Percentiles rank a stretch among this genome's conserved stretches.
phyloP scores from a whole-genome alignment of 257 asterid genomes.

The Solanum pennellii region DNA sequence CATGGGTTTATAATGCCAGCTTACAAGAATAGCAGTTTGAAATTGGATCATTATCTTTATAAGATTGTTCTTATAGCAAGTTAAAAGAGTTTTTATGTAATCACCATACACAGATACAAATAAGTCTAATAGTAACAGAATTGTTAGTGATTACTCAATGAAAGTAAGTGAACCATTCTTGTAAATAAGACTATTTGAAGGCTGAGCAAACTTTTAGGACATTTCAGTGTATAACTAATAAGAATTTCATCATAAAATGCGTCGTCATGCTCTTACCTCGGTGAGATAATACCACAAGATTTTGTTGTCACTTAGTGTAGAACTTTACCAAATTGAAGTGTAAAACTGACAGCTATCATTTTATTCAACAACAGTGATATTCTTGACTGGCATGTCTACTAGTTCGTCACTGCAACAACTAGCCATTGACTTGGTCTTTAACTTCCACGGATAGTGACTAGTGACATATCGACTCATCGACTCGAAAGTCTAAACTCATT shows the following conservation, averaged over 20 bases:
- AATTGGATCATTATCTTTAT: neutral
- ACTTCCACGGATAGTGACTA: neutral
- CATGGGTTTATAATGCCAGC: neutral
- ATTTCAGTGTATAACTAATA: neutral
- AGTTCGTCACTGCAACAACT: neutral
- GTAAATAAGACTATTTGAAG: neutral
- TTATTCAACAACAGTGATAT: too few relatives aligned
- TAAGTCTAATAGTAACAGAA: neutral
- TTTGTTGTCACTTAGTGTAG: neutral
- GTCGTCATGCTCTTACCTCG: neutral
- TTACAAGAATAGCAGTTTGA: neutral
- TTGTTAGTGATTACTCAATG: neutral
- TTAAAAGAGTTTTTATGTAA: neutral
- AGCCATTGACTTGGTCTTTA: neutral
- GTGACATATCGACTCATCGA: neutral
- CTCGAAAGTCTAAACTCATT: neutral
- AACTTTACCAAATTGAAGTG: neutral
- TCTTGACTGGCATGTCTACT: neutral
- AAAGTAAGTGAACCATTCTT: neutral
- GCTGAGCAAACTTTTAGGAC: neutral
- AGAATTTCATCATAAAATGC: neutral
- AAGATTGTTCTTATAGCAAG: neutral
- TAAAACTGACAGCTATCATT: neutral
- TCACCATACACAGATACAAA: neutral
- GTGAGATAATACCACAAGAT: neutral